Conservation (phyloP, 2,329 filamentous ascomycete genomes). For the Calonectria crousiana region DNA sequence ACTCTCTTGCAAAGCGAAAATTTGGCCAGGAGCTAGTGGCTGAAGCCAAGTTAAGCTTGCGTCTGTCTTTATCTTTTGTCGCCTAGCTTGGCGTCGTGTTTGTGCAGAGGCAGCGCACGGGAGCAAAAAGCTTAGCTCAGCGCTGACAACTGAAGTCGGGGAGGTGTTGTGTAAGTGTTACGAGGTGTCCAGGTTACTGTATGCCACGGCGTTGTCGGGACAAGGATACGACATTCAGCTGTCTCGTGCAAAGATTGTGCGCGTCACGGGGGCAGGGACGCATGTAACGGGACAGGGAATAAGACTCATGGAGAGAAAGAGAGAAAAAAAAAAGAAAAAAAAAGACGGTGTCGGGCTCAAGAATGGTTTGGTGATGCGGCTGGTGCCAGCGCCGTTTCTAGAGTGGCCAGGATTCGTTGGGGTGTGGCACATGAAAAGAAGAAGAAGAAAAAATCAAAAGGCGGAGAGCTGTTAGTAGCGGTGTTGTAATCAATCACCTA, state of each 20-base stretch:
- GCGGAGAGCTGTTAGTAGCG: slow-evolving; percentile 29
- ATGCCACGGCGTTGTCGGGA: slow-evolving; percentile 21
- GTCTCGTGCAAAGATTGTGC: slow-evolving; percentile 36
- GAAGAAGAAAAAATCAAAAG: slow-evolving; percentile 18
- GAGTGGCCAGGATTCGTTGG: slow-evolving; percentile 32
- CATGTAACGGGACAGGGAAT: slow-evolving; percentile 30
- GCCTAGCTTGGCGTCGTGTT: slow-evolving; percentile 14
- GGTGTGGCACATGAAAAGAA: slow-evolving; percentile 36
- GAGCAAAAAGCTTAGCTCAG: slow-evolving; percentile 39
- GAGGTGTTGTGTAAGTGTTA: slow-evolving; percentile 45
- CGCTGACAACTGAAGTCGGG: slow-evolving; percentile 31
- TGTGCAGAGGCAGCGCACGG: slow-evolving; percentile 34
- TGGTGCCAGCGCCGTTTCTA: slow-evolving; percentile 37
- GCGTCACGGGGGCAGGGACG: slow-evolving; percentile 36
- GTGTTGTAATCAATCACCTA: slow-evolving; percentile 12
- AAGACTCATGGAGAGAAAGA: slow-evolving; percentile 25
- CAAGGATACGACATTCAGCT: slow-evolving; percentile 29
- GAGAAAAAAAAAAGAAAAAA: slow-evolving; percentile 25
- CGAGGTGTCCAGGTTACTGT: slow-evolving; percentile 30
- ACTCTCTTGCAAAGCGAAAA: background rate
- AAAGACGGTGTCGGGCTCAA: slow-evolving; percentile 38
- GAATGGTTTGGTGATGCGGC: slow-evolving; percentile 32
- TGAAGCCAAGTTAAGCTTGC: background rate
- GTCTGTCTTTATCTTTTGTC: slow-evolving; percentile 16
- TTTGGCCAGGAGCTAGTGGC: background rate